A percentile compares a stretch with the other conserved stretches of the same genome.
These are phyloP conservation scores for Pyricularia sp. DNA, from an alignment of 2,329 filamentous ascomycete species.

Conservation along the genomic window DNA sequence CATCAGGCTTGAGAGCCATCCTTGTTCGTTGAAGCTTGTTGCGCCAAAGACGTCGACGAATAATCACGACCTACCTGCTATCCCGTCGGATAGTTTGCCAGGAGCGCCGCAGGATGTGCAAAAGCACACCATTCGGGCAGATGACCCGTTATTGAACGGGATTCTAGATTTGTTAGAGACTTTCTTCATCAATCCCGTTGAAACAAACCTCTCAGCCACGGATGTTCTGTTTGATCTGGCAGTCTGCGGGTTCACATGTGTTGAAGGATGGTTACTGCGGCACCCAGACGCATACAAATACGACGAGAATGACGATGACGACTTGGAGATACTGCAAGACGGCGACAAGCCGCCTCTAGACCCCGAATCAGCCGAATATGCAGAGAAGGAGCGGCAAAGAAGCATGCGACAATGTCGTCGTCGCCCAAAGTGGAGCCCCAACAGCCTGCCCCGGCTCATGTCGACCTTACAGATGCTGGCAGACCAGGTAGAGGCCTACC, in stretches of 20 bases:
- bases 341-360: slow-evolving; percentile 22
- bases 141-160: slow-evolving; percentile 51
- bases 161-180: slow-evolving; percentile 55
- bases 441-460: slow-evolving; percentile 40
- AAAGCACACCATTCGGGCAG: slow-evolving; percentile 47
- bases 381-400: slow-evolving; percentile 30
- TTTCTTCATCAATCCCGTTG: slow-evolving; percentile 83
- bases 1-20: slow-evolving; percentile 55
- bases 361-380: slow-evolving; percentile 24
- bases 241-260: slow-evolving; percentile 68
- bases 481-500: slow-evolving; percentile 49
- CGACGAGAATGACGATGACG: slow-evolving; percentile 27
- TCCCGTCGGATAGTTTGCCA: slow-evolving; percentile 38
- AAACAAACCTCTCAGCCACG: slow-evolving; percentile 80
- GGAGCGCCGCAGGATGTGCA: slow-evolving; percentile 48
- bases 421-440: slow-evolving; percentile 38
- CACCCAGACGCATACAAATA: slow-evolving; percentile 53
- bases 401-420: slow-evolving; percentile 38
- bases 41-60: slow-evolving; percentile 44
- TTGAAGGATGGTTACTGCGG: slow-evolving; percentile 84
- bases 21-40: slow-evolving; percentile 58
- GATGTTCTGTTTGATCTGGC: slow-evolving; percentile 72
- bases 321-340: slow-evolving; percentile 7
- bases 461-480: slow-evolving; percentile 45
- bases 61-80: slow-evolving; percentile 41